Base-by-base conservation (phyloP, 768 basidiomycete genomes). In the Auriscalpium orientale region DNA sequence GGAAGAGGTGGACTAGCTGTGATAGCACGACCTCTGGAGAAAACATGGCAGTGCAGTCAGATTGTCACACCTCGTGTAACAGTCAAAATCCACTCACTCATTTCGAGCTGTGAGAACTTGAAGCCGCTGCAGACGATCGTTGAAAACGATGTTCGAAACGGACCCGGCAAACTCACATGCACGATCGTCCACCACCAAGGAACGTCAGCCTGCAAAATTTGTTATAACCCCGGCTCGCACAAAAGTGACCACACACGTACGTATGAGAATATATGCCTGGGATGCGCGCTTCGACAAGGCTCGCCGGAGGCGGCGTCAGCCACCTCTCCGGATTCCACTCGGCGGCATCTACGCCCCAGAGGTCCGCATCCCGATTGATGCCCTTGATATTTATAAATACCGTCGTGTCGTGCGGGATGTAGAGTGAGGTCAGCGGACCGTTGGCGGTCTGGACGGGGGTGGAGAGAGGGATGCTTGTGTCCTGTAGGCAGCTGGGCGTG, bases 261-360 rank as follows among this genome's bases (percentile, higher is more conserved):
- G 46, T 51, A 8, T 51, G 34, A 6, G 58, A 33, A 18, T 56
- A 59, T 2, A 59, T 46, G 8, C 55, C 58, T 7, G 58, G 58
- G 8, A 58, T 36, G 16, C 50, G 48, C 45, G 57, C 54, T n/a
- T 40, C 54, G 13, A 21, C 40, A 7, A 46, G 36, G 33, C 28
- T 55, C 33, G 1, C 13, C 20, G 48, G 46, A 5, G 43, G 49
- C 22, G 21, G 22, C 22, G 9, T 9, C 9, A 63, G 56, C 56
- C 59, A 63, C 15, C 62, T 55, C 49, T 63, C 62, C 2, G 62
- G 62, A 16, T 40, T 57, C 62, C 62, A 63, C 46, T 60, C 59
- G 10, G 45, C 36, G 8, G 59, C 59, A 47, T 63, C 62, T 3
- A 47, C 21, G 6, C 62, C 62, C 62, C 62, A 63, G 15, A 58